Conservation (phyloP, 2,329 filamentous ascomycete species). For the Cercospora janseana region DNA sequence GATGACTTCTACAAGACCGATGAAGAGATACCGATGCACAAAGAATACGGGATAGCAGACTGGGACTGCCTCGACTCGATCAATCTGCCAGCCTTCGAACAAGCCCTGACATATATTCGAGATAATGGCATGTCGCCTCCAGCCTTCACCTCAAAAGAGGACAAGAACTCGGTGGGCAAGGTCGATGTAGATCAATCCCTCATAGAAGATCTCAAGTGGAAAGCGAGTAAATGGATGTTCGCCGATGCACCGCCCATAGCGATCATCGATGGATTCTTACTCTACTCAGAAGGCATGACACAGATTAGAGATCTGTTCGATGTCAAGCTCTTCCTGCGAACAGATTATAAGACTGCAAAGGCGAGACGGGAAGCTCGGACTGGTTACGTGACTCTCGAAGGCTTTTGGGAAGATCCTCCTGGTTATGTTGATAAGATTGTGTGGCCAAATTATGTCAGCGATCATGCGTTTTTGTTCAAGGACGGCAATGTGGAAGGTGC, state of each 20-base stretch:
- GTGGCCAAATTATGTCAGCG: constrained; percentile 87
- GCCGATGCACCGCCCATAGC: constrained; percentile 52
- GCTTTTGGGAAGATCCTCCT: constrained; percentile 93
- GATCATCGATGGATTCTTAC: constrained; percentile 83
- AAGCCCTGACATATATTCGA: constrained; percentile 68
- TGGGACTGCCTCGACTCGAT: constrained; percentile 89
- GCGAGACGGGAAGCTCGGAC: constrained; percentile 64
- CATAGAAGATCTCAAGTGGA: constrained; percentile 35
- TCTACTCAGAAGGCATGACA: constrained; percentile 64
- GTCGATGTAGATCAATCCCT: constrained; percentile 42
- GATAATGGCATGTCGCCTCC: constrained; percentile 61
- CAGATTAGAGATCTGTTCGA: constrained; percentile 62
- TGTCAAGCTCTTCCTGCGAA: constrained; percentile 73
- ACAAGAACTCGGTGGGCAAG: constrained; percentile 52
- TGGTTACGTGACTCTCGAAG: constrained; percentile 75
- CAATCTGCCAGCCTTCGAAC: constrained; percentile 65
- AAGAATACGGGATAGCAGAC: constrained; percentile 62
- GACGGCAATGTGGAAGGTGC: constrained; percentile 62
- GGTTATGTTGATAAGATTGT: constrained; percentile 93
- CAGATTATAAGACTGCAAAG: constrained; percentile 63
- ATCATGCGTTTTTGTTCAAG: constrained; percentile 79
- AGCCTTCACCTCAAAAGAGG: constrained; percentile 56
- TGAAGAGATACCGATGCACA: constrained; percentile 56
- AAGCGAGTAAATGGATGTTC: constrained; percentile 30
- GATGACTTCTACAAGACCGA: constrained; percentile 95